Evolutionary conservation across 129 eudicot genomes (phyloP), one percentile per base, ranked within the genome.

Genomic region (Helichrysum umbraculigerum): DNA sequence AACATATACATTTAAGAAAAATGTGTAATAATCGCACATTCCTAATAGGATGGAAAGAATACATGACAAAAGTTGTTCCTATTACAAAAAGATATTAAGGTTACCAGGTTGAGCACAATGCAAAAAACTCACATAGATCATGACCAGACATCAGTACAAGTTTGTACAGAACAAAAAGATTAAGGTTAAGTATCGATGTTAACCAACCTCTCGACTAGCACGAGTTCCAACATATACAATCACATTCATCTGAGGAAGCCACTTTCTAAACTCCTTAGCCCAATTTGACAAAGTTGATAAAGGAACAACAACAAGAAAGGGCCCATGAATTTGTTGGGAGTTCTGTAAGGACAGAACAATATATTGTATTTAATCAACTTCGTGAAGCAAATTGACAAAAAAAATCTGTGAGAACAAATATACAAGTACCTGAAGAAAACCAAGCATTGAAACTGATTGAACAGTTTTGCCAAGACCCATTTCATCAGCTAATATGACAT

Each of bases 391-490:
- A 73, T 22, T 74, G 50, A 58, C 63, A 69, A 16, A 7, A 35
- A 59, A 76, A 19, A 42, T 64, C 25, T 39, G 63, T 51, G 47
- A 25, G 28, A 71, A 72, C 5, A 51, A 74, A 25, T 8, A 70
- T 71, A 66, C 1, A 29, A 44, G 60, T 79, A 88, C 99, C 96
- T 95, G 97, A 52, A 95, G 81, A 72, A 95, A 95, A 74, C 97
- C 99, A 70, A 95, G 95, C 99, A 95, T 95, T 42, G 99, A 95
- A 84, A 91, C 97, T 14, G 97, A 91, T 87, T 95, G 97, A 72
- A 95, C 95, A 62, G 99, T 95, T 88, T 95, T 95, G 19, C 99
- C 99, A 77, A 95, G 99, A 66, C 99, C 99, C 99, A 95, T 95
- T 82, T 95, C 97, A 89, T 95, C 97, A 34, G 97, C 99, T 81